phyloP scores from a whole-genome alignment of 345 rosid species.

The Linum lewisii region DNA sequence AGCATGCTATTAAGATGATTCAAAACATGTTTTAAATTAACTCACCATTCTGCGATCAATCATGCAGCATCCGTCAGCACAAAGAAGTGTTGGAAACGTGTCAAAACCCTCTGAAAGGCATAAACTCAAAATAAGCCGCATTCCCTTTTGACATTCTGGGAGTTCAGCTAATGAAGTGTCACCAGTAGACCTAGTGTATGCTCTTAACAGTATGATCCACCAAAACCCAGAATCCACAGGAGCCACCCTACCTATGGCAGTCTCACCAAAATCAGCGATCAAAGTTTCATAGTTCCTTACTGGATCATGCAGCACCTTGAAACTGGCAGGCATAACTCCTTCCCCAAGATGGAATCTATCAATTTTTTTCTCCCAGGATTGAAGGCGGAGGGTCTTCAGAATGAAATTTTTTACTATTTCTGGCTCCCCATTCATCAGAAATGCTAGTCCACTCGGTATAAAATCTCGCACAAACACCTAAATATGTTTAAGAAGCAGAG shows the following conservation, averaged over 20 bases:
- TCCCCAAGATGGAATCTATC: constrained; percentile 95
- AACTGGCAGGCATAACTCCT: constrained; percentile 89
- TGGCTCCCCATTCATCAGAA: constrained; percentile 78
- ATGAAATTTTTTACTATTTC: constrained; percentile 81
- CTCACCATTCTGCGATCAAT: constrained; percentile 57
- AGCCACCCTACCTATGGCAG: constrained; percentile 53
- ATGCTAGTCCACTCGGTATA: constrained; percentile 84
- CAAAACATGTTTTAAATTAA: background rate
- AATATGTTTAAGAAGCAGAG: background rate
- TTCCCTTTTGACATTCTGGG: constrained; percentile 49
- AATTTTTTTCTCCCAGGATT: constrained; percentile 96
- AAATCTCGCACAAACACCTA: constrained; percentile 96
- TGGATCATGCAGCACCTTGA: constrained; percentile 33
- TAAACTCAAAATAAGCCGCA: constrained; percentile 27
- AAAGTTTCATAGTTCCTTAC: constrained; percentile 24
- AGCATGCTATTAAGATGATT: background rate
- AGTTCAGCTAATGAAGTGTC: constrained; percentile 34
- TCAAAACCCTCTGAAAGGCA: constrained; percentile 37
- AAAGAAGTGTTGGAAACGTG: constrained; percentile 54
- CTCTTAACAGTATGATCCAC: constrained; percentile 57
- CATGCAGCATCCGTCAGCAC: constrained; percentile 62
- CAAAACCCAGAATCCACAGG: constrained; percentile 67
- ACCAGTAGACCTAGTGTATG: constrained; percentile 45
- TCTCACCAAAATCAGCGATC: constrained; percentile 50
- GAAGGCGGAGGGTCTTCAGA: constrained; percentile 86